Percentiles rank a stretch among this genome's conserved stretches.
These are phyloP conservation scores for Backusella tuberculispora DNA, from an alignment of 192 early-diverging fungal species.

Conservation along the genomic window DNA sequence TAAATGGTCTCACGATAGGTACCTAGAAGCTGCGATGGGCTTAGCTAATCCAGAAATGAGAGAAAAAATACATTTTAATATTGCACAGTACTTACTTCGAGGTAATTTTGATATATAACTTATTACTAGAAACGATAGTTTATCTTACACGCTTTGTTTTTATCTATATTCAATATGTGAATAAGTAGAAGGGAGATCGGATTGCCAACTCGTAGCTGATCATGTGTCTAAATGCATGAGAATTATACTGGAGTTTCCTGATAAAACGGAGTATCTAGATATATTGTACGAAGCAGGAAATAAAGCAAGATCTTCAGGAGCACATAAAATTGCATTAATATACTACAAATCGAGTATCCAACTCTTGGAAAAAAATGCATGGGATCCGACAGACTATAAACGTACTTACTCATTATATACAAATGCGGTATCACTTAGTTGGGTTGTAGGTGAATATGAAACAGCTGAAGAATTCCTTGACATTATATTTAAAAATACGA, in stretches of 20 bases:
- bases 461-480: conserved; percentile 21
- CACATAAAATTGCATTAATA: conserved; percentile 30
- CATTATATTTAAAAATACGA: conserved; percentile 28
- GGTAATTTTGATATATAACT: conserved; percentile 9
- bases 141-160: not conserved
- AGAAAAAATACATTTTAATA: conserved; percentile 39
- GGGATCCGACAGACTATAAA: conserved; percentile 8
- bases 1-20: conserved; percentile 41
- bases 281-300: conserved; percentile 26
- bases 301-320: conserved; percentile 32
- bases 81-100: conserved; percentile 27
- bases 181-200: conserved; percentile 18
- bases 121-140: not conserved
- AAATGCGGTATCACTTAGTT: conserved; percentile 29
- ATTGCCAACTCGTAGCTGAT: conserved; percentile 27
- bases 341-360: conserved; percentile 30
- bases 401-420: conserved; percentile 20
- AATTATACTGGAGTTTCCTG: not conserved
- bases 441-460: conserved; percentile 35
- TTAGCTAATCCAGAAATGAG: conserved; percentile 26
- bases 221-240: conserved; percentile 33
- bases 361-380: conserved; percentile 19
- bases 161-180: not conserved
- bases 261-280: conserved; percentile 22
- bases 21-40: conserved; percentile 38